phyloP scores from a whole-genome alignment of 352 stramenopile species.

The Pythium aphanidermatum region DNA sequence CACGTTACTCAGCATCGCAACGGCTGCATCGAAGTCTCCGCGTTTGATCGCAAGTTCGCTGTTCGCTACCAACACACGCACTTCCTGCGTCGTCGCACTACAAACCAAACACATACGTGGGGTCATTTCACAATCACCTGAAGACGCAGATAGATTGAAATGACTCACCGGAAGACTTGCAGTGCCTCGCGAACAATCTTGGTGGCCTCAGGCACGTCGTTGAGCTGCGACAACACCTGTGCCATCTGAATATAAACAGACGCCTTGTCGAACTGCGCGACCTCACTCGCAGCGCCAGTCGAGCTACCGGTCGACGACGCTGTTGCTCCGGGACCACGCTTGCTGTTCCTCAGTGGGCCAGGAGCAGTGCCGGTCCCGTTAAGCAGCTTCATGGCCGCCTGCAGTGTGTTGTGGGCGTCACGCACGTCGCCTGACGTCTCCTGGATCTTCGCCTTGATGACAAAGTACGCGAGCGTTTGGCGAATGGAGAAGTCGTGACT shows the following conservation, averaged over 20 bases:
- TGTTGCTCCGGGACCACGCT: conserved; percentile 1
- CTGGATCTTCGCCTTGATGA: conserved; percentile 85
- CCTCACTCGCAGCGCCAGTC: conserved; percentile 10
- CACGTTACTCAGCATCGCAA: conserved; percentile 88
- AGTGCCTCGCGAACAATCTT: conserved; percentile 63
- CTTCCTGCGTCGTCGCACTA: conserved; percentile 79
- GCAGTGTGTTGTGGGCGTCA: conserved; percentile 74
- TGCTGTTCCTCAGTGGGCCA: conserved; percentile 4
- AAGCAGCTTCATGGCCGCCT: conserved; percentile 72
- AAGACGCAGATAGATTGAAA: no score
- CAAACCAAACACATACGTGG: background rate
- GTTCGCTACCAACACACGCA: conserved; percentile 89
- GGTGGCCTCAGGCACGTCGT: conserved; percentile 60
- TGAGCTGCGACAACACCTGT: conserved; percentile 72
- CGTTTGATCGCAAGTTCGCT: conserved; percentile 88
- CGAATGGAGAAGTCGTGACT: conserved; percentile 87
- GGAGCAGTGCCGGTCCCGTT: background rate
- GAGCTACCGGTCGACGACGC: background rate
- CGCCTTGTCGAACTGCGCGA: conserved; percentile 78
- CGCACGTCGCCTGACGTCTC: conserved; percentile 68
- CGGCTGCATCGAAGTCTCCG: conserved; percentile 86
- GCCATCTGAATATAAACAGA: conserved; percentile 87
- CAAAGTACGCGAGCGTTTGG: conserved; percentile 77
- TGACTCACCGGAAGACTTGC: conserved; percentile 48
- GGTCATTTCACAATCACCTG: no score